Percentiles rank a stretch among this genome's conserved stretches.
phyloP scores from a whole-genome alignment of 2,329 filamentous ascomycete genomes.

The Fusarium mundagurra region DNA sequence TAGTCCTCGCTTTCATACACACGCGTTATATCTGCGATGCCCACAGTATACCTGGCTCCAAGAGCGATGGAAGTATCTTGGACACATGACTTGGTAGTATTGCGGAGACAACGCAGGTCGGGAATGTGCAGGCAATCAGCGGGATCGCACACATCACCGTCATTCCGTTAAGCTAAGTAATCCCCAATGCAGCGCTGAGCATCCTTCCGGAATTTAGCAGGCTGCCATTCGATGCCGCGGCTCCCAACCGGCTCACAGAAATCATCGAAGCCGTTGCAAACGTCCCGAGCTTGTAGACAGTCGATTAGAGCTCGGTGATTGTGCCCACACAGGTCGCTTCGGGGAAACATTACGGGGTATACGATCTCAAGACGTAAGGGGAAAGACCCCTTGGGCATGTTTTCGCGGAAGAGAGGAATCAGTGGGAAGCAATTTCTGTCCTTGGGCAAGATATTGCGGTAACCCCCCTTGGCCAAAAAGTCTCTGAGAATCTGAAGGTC shows the following conservation, averaged over 20 bases:
- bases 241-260: neutral
- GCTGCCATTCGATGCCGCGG: too few species aligned
- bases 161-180: too few species aligned
- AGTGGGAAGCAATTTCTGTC: neutral
- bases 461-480: neutral
- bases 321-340: neutral
- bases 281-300: neutral
- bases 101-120: too few species aligned
- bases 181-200: too few species aligned
- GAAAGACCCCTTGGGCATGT: neutral
- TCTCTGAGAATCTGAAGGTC: neutral
- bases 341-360: neutral
- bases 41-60: too few species aligned
- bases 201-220: too few species aligned
- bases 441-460: neutral
- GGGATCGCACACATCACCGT: too few species aligned
- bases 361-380: neutral
- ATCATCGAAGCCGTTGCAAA: neutral
- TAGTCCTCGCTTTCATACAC: neutral
- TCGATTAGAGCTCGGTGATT: neutral
- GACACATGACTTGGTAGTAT: too few species aligned
- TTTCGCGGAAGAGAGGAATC: neutral
- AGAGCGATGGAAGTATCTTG: too few species aligned
- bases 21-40: too few species aligned
- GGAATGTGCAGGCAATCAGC: too few species aligned